phyloP scores from a whole-genome alignment of 441 rosid species.

The Corymbia calophylla region DNA sequence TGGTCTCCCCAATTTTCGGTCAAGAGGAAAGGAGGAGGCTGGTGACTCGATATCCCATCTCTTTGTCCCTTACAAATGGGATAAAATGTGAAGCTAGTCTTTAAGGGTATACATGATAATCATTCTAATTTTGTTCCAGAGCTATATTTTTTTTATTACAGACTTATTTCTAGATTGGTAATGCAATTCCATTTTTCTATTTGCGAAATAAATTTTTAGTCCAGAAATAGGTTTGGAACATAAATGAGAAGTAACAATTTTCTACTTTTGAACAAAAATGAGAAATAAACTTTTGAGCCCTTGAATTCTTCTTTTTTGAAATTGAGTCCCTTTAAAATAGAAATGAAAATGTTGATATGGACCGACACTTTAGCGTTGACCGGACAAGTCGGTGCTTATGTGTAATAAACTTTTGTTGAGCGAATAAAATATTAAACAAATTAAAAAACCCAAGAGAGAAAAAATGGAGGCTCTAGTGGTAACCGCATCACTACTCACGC shows the following conservation, averaged over 20 bases:
- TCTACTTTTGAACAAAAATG: too few relatives aligned
- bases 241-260: too few relatives aligned
- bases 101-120: too few relatives aligned
- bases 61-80: neutral
- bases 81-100: neutral
- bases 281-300: neutral
- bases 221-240: too few relatives aligned
- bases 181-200: too few relatives aligned
- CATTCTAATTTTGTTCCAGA: too few relatives aligned
- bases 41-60: neutral
- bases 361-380: fast-evolving
- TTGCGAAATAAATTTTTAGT: too few relatives aligned
- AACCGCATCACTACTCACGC: fast-evolving
- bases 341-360: neutral
- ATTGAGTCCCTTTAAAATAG: neutral
- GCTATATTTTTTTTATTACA: too few relatives aligned
- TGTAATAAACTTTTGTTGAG: neutral
- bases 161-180: too few relatives aligned
- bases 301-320: neutral
- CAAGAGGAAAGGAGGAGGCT: neutral
- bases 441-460: neutral
- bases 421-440: neutral
- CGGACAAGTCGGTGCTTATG: fast-evolving
- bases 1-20: neutral
- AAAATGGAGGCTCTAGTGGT: neutral